phyloP scores from a whole-genome alignment of 2,329 filamentous ascomycete species.

The Aspergillus sp. region DNA sequence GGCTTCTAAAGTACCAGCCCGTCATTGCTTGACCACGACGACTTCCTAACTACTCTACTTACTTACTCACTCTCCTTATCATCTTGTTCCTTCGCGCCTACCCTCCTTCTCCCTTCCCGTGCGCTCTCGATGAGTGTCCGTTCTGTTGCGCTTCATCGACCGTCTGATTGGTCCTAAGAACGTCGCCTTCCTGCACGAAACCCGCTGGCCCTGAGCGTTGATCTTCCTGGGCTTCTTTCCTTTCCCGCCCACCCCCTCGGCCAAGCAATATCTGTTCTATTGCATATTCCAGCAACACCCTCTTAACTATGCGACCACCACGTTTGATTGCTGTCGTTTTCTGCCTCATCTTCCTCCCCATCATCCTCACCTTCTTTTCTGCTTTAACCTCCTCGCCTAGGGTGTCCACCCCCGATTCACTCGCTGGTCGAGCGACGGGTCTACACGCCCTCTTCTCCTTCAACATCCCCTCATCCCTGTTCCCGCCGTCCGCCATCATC shows the following conservation, averaged over 20 bases:
- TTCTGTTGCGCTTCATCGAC: slow-evolving; percentile 32
- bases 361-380: slow-evolving; percentile 51
- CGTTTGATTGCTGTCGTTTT: slow-evolving; percentile 49
- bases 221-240: neutral
- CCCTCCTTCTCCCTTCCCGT: slow-evolving; percentile 18
- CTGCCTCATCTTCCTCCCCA: slow-evolving; percentile 51
- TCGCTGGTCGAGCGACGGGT: slow-evolving; percentile 47
- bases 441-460: slow-evolving; percentile 67
- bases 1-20: neutral
- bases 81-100: neutral
- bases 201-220: neutral
- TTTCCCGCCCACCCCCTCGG: neutral
- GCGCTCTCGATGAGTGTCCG: slow-evolving; percentile 39
- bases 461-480: slow-evolving; percentile 78
- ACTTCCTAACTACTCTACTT: no score
- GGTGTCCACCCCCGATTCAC: slow-evolving; percentile 40
- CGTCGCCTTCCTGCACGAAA: slow-evolving; percentile 4
- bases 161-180: slow-evolving; percentile 37
- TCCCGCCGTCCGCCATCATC: slow-evolving; percentile 93
- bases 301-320: slow-evolving; percentile 49
- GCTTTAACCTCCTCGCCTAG: slow-evolving; percentile 44
- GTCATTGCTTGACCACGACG: slow-evolving; percentile 8
- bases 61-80: slow-evolving; percentile 4
- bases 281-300: neutral
- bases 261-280: neutral